These are phyloP conservation scores for Plenodomus lindquistii DNA, from an alignment of 2,329 filamentous ascomycete genomes.

Conservation along the genomic window DNA sequence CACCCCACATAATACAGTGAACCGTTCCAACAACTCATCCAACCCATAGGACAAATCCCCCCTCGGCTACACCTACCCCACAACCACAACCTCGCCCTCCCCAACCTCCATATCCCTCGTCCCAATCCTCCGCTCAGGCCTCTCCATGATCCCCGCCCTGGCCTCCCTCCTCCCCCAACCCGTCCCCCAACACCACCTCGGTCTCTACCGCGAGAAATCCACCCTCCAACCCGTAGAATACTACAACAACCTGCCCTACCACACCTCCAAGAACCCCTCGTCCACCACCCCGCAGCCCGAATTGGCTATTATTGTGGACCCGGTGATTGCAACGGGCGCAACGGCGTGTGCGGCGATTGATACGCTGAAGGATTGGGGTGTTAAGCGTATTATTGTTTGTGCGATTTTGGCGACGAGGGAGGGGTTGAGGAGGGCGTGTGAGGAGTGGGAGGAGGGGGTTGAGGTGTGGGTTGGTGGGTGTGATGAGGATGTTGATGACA, in stretches of 20 bases:
- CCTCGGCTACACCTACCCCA: constrained; percentile 75
- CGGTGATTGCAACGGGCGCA: constrained; percentile 90
- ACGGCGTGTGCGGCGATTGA: constrained; percentile 90
- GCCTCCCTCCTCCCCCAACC: constrained; percentile 79
- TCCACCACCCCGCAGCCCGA: constrained; percentile 47
- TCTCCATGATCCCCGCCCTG: constrained; percentile 88
- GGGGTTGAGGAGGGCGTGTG: constrained; percentile 73
- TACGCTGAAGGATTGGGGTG: constrained; percentile 87
- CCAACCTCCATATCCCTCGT: constrained; percentile 76
- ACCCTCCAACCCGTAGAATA: constrained; percentile 92
- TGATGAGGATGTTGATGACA: constrained; percentile 72
- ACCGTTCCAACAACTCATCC: constrained; percentile 2
- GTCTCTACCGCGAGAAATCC: constrained; percentile 87
- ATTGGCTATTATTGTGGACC: constrained; percentile 85
- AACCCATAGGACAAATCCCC: constrained; percentile 70
- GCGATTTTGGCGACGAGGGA: constrained; percentile 72
- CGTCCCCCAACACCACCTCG: constrained; percentile 88
- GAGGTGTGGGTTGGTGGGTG: constrained; percentile 83
- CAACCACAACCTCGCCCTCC: constrained; percentile 63
- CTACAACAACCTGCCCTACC: constrained; percentile 94
- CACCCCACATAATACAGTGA: neutral
- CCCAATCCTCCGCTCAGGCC: constrained; percentile 87
- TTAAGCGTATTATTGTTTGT: constrained; percentile 76
- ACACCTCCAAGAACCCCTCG: constrained; percentile 54
- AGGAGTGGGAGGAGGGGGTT: constrained; percentile 75